These are phyloP conservation scores for Ogataea saltuana DNA, from an alignment of 805 yeast genomes.

Conservation along the genomic window DNA sequence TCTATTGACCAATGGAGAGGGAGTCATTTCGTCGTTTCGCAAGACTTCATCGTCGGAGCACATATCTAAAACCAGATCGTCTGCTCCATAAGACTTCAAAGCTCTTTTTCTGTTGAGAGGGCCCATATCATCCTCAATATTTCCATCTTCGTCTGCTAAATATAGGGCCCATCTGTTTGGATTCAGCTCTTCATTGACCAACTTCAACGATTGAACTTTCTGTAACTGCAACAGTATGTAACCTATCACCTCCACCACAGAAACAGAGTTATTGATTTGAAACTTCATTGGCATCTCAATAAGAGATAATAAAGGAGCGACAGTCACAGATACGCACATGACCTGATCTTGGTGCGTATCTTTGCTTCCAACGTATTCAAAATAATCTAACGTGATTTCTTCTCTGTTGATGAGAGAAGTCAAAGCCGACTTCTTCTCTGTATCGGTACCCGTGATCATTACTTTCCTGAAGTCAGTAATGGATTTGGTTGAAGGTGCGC, in stretches of 20 bases:
- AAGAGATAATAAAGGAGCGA: slow-evolving; percentile 21
- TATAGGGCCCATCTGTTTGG: slow-evolving; percentile 77
- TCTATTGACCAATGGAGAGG: slow-evolving; percentile 38
- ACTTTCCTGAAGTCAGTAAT: background rate
- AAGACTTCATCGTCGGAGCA: slow-evolving; percentile 50
- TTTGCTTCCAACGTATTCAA: slow-evolving; percentile 27
- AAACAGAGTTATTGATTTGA: slow-evolving; percentile 37
- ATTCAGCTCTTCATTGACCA: slow-evolving; percentile 36
- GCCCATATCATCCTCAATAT: slow-evolving; percentile 91
- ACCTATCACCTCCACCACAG: slow-evolving; percentile 58
- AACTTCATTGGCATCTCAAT: slow-evolving; percentile 22
- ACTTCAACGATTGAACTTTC: slow-evolving; percentile 7
- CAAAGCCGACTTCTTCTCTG: slow-evolving; percentile 35
- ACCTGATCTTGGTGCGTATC: slow-evolving; percentile 15
- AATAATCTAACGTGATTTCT: slow-evolving; percentile 45
- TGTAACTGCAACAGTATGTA: slow-evolving; percentile 38
- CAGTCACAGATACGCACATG: slow-evolving; percentile 16
- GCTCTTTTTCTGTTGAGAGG: slow-evolving; percentile 69
- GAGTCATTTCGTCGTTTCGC: slow-evolving; percentile 54
- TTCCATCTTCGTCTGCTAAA: slow-evolving; percentile 91
- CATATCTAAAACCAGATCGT: slow-evolving; percentile 75
- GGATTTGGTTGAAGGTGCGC: too few species aligned
- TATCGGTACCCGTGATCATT: background rate
- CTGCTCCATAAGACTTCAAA: slow-evolving; percentile 72
- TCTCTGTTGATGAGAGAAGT: slow-evolving; percentile 47